Percentiles rank a stretch among this genome's conserved stretches.
Conservation (phyloP, 148 eudicot genomes). For the Nepenthes mirabilis region DNA sequence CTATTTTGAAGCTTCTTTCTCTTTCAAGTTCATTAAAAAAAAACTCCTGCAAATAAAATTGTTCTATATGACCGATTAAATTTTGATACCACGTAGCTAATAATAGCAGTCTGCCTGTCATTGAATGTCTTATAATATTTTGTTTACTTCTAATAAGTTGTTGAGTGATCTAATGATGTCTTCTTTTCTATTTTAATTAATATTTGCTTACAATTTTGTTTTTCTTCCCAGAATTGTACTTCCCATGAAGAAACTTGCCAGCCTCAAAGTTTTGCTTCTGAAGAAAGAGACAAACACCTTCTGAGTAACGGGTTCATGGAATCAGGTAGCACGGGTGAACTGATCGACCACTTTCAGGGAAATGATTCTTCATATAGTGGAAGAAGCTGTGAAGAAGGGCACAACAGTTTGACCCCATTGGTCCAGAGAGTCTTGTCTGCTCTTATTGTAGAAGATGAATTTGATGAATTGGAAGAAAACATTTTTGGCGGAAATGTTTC, state of each 20-base stretch:
- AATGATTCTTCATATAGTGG: constrained; percentile 28
- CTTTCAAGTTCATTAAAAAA: no score
- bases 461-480: constrained; percentile 53
- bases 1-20: no score
- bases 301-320: constrained; percentile 23
- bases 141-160: no score
- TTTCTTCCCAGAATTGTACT: constrained; percentile 32
- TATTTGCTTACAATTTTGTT: no score
- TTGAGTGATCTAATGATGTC: no score
- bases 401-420: constrained; percentile 32
- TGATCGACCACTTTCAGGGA: constrained; percentile 29
- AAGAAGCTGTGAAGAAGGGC: constrained; percentile 24
- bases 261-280: constrained; percentile 19
- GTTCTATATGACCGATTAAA: no score
- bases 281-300: constrained; percentile 16
- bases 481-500: constrained; percentile 16
- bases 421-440: constrained; percentile 88
- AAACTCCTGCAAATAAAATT: no score
- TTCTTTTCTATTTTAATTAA: no score
- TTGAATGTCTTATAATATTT: no score
- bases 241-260: constrained; percentile 14
- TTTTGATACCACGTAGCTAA: no score
- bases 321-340: constrained; percentile 22
- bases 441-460: constrained; percentile 68
- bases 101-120: no score